A percentile compares a stretch with the other conserved stretches of the same genome.
Conservation (phyloP, 208 protist genomes). For the Leishmania martiniquensis region DNA sequence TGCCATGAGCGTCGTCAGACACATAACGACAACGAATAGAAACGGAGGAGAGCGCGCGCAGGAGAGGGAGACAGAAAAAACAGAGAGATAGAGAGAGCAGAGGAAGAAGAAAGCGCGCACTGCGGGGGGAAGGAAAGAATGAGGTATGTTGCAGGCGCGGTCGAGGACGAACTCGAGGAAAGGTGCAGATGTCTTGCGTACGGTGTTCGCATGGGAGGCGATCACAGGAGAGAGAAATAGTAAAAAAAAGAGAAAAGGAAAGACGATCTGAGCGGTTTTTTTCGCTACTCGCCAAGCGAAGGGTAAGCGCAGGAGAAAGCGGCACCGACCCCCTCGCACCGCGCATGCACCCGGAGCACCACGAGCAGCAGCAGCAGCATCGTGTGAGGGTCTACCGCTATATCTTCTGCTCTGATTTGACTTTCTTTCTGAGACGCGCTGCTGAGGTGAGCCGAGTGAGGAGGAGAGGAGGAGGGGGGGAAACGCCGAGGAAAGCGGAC, state of each 20-base stretch:
- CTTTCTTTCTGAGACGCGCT: too few relatives aligned
- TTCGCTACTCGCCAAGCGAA: too few relatives aligned
- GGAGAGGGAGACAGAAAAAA: background rate
- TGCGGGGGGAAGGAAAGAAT: background rate
- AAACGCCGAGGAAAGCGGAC: too few relatives aligned
- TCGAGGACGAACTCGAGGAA: background rate
- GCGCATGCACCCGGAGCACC: background rate
- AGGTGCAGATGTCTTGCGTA: too few relatives aligned
- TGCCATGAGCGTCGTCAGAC: too few relatives aligned
- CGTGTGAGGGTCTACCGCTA: background rate
- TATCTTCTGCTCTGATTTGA: too few relatives aligned
- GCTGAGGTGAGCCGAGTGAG: background rate
- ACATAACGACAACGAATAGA: slow-evolving; percentile 18
- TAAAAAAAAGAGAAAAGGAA: background rate
- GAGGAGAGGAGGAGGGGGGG: background rate
- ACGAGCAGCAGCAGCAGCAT: background rate
- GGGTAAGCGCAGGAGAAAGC: background rate
- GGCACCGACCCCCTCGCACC: background rate
- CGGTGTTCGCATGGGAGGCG: too few relatives aligned
- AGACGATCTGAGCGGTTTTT: background rate
- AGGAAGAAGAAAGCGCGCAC: slow-evolving; percentile 15
- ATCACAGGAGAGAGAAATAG: too few relatives aligned
- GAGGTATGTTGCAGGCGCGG: background rate
- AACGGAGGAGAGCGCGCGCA: background rate
- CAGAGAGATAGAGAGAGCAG: background rate